A percentile compares a stretch with the other conserved stretches of the same genome.
Conservation (phyloP, 2,329 filamentous ascomycete genomes). For the Aspergillus bombycis region DNA sequence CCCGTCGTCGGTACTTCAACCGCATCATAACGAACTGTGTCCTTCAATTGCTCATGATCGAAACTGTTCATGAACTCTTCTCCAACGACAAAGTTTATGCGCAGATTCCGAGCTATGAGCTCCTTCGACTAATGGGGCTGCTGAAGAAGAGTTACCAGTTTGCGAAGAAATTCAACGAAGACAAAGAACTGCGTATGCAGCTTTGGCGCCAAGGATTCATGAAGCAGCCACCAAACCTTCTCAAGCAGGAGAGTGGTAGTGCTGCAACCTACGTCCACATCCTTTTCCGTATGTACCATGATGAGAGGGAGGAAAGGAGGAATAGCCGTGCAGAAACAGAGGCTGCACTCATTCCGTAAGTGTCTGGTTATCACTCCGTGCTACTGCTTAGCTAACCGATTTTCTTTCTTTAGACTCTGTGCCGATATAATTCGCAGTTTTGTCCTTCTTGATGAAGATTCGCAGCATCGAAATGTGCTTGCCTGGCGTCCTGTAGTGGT, state of each 20-base stretch:
- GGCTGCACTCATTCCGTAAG: slow-evolving; percentile 79
- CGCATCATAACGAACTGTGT: slow-evolving; percentile 99
- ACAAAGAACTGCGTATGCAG: slow-evolving; percentile 91
- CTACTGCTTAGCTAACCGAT: neutral
- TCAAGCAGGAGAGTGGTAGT: slow-evolving; percentile 94
- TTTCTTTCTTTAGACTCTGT: slow-evolving; percentile 63
- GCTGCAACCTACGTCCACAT: slow-evolving; percentile 96
- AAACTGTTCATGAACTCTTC: slow-evolving; percentile 98
- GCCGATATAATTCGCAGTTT: slow-evolving; percentile 91
- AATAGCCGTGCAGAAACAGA: slow-evolving; percentile 83
- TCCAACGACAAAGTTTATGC: slow-evolving; percentile 94
- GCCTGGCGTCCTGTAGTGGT: slow-evolving; percentile 98
- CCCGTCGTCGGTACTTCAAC: slow-evolving; percentile 94
- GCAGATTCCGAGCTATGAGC: slow-evolving; percentile 86
- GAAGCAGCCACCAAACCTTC: slow-evolving; percentile 95
- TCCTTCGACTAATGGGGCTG: slow-evolving; percentile 88
- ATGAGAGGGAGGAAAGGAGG: slow-evolving; percentile 79
- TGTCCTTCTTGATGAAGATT: slow-evolving; percentile 86
- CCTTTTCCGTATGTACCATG: slow-evolving; percentile 94
- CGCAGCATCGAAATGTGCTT: slow-evolving; percentile 93
- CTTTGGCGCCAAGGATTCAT: slow-evolving; percentile 99
- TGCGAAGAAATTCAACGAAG: slow-evolving; percentile 94
- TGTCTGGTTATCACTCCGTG: slow-evolving; percentile 17
- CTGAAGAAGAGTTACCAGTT: slow-evolving; percentile 97
- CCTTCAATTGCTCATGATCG: slow-evolving; percentile 96